Evolutionary conservation across 192 early-diverging fungal species (phyloP).

Genomic region (Rhizophlyctis rosea): DNA sequence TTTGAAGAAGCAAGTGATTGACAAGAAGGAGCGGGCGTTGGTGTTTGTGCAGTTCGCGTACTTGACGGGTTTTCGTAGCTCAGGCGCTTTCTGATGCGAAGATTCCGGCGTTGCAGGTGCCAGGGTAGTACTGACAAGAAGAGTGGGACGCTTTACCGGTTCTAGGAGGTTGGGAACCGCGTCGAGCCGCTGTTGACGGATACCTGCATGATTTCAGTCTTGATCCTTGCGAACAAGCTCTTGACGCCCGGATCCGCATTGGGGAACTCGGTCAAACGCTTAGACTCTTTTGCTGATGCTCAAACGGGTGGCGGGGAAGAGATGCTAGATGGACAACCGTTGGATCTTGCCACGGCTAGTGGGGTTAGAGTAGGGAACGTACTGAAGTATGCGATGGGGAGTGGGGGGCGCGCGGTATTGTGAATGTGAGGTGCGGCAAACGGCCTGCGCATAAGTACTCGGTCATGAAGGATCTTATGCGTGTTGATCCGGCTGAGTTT

Average conservation of each 20-base stretch:
- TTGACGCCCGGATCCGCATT: conserved; percentile 2
- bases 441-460: conserved; percentile 42
- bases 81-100: conserved; percentile 26
- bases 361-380: conserved; percentile 2
- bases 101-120: conserved; percentile 34
- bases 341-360: conserved; percentile 17
- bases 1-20: conserved; percentile 17
- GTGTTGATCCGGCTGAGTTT: conserved; percentile 28
- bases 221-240: conserved; percentile 18
- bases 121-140: conserved; percentile 30
- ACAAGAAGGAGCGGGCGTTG: conserved; percentile 33
- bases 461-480: background rate
- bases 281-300: background rate
- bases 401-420: conserved; percentile 35
- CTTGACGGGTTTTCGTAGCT: conserved; percentile 28
- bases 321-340: conserved; percentile 3
- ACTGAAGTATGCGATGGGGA: conserved; percentile 15
- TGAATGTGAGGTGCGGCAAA: conserved; percentile 45
- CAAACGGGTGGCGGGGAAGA: conserved; percentile 18
- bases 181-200: conserved; percentile 33
- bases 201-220: conserved; percentile 34
- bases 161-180: conserved; percentile 23
- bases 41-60: conserved; percentile 45
- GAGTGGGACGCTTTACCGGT: conserved; percentile 19
- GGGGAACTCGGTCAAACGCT: background rate